Evolutionary conservation across 805 yeast species (phyloP).

Genomic region (Zygotorulaspora danielsina): DNA sequence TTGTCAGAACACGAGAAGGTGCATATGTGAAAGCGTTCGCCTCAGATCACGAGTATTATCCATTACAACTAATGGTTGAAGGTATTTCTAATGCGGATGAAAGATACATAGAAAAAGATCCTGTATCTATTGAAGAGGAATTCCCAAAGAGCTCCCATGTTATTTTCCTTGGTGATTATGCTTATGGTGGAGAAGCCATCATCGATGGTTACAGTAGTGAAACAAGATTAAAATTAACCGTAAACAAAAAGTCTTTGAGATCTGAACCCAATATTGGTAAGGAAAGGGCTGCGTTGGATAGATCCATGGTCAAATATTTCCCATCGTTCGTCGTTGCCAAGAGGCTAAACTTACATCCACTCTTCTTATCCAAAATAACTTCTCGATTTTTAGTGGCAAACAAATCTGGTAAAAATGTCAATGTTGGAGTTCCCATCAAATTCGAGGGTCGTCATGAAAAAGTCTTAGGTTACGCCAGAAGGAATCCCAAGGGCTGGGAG

Average conservation of each 20-base stretch:
- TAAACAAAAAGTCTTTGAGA: constrained; percentile 45
- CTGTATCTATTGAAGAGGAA: constrained; percentile 75
- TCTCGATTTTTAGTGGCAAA: constrained; percentile 63
- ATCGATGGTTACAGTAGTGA: constrained; percentile 55
- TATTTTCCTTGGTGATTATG: constrained; percentile 78
- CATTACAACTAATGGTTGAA: constrained; percentile 79
- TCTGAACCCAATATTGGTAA: constrained; percentile 65
- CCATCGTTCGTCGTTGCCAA: constrained; percentile 64
- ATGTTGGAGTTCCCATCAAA: constrained; percentile 81
- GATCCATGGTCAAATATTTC: constrained; percentile 50
- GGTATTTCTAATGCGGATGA: constrained; percentile 67
- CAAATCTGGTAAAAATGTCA: constrained; percentile 47
- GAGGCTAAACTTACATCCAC: constrained; percentile 51
- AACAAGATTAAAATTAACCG: constrained; percentile 47
- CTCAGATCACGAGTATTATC: constrained; percentile 50
- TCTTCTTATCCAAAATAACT: constrained; percentile 72
- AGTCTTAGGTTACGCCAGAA: constrained; percentile 81
- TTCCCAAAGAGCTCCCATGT: constrained; percentile 70
- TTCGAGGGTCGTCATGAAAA: constrained; percentile 74
- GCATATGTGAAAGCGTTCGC: constrained; percentile 72
- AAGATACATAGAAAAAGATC: constrained; percentile 66
- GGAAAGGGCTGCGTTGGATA: constrained; percentile 55
- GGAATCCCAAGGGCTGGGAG: constrained; percentile 69
- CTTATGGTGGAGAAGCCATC: constrained; percentile 76
- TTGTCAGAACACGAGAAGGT: constrained; percentile 64